These are phyloP conservation scores for Anaeromyces robustus DNA, from an alignment of 192 early-diverging fungal genomes.

Conservation along the genomic window DNA sequence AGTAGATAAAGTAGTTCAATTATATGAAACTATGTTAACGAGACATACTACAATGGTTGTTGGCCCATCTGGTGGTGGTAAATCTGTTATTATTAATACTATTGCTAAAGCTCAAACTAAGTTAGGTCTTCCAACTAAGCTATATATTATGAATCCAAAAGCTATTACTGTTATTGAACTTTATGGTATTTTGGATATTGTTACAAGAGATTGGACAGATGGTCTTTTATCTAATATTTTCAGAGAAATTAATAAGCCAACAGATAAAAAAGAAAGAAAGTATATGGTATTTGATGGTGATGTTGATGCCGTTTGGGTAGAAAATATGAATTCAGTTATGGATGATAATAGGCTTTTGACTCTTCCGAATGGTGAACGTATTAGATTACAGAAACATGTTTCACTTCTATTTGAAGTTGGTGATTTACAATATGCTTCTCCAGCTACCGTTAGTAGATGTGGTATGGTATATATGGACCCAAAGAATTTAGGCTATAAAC, in stretches of 20 bases:
- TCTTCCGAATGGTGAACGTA: slow-evolving; percentile 41
- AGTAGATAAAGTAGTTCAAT: slow-evolving; percentile 42
- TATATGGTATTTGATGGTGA: slow-evolving; percentile 50
- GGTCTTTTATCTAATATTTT: slow-evolving; percentile 44
- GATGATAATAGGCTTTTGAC: slow-evolving; percentile 44
- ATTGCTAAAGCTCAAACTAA: slow-evolving; percentile 41
- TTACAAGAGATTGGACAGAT: slow-evolving; percentile 45
- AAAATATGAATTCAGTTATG: slow-evolving; percentile 54
- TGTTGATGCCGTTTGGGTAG: slow-evolving; percentile 44
- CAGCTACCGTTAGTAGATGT: slow-evolving; percentile 40
- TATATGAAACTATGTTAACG: slow-evolving; percentile 48
- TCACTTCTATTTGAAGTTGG: slow-evolving; percentile 43
- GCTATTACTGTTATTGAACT: slow-evolving; percentile 41
- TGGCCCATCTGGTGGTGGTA: slow-evolving; percentile 40
- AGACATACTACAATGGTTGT: slow-evolving; percentile 43
- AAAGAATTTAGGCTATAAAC: slow-evolving; percentile 38
- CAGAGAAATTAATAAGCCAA: slow-evolving; percentile 38
- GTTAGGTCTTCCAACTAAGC: slow-evolving; percentile 34
- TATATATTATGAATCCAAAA: slow-evolving; percentile 41
- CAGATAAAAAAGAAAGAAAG: slow-evolving; percentile 40
- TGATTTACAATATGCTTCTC: slow-evolving; percentile 42
- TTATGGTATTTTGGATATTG: slow-evolving; percentile 36
- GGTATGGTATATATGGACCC: slow-evolving; percentile 53
- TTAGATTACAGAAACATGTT: slow-evolving; percentile 37
- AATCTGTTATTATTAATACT: slow-evolving; percentile 40